Evolutionary conservation across 129 eudicot genomes (phyloP), one percentile per base, ranked within the genome.

Genomic region (Artemisia tridentata): DNA sequence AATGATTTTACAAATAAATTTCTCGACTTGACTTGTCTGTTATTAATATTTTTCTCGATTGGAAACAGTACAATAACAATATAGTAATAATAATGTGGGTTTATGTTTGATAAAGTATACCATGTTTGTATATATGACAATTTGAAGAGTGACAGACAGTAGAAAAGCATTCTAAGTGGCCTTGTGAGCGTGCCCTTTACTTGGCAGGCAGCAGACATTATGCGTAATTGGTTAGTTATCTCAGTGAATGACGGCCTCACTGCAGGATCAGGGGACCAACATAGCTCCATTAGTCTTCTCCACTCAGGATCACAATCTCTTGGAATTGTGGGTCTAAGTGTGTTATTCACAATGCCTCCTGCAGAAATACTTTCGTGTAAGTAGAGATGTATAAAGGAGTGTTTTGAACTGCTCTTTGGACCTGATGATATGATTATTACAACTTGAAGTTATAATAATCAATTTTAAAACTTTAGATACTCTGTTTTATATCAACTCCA

Each of bases 261-360:
- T 3, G 69, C 78, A 10, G 98, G 98, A 79, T 92, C 86, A 10
- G 98, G 91, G 52, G 98, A 82, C 98, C 98, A 92, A 73, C 98
- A 92, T 53, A 86, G 84, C 87, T 88, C 96, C 98, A 92, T 88
- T 23, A 92, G 83, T 67, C 71, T 77, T 83, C 81, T 86, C 98
- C 98, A 92, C 54, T 92, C 98, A 14, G 81, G 72, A 73, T 92
- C 98, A 55, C 98, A 92, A 67, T 77, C 80, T 77, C 77, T 75
- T 25, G 98, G 98, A 62, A 92, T 85, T 27, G 84, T 63, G 48
- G 98, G 98, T 90, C 98, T 85, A 51, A 92, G 79, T 5, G 92
- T 87, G 80, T 92, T 92, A 72, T 82, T 92, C 88, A 92, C 96
- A 67, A 92, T 92, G 59, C 98, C 98, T 53, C 98, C 98, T 92